These are phyloP conservation scores for Salix koriyanagi DNA, from an alignment of 345 rosid species.

Conservation along the genomic window DNA sequence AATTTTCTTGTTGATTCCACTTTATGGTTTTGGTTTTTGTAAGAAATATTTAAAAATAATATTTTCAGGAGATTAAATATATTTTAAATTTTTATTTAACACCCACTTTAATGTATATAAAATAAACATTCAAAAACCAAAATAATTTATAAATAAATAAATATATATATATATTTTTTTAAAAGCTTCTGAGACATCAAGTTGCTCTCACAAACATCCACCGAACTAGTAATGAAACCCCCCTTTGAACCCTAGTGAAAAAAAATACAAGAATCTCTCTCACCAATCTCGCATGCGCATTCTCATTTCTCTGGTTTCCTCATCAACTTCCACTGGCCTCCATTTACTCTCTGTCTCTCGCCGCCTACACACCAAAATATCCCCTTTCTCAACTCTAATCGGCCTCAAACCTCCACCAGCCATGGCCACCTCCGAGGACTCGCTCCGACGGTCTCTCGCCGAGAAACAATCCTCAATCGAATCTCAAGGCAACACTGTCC, in stretches of 20 bases:
- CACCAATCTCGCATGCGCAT: constrained; percentile 38
- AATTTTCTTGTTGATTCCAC: too few relatives aligned
- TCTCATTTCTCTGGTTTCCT: constrained; percentile 24
- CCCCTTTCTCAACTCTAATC: neutral
- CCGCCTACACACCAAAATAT: constrained; percentile 2
- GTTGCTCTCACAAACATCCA: too few relatives aligned
- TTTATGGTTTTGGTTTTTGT: too few relatives aligned
- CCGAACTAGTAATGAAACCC: too few relatives aligned
- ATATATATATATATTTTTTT: too few relatives aligned
- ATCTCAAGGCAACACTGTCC: constrained; percentile 66
- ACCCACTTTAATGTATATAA: too few relatives aligned
- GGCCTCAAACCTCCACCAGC: constrained; percentile 4
- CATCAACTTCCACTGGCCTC: constrained; percentile 27
- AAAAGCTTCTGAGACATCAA: too few relatives aligned
- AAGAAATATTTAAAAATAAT: too few relatives aligned
- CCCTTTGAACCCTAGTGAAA: neutral
- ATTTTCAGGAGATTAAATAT: too few relatives aligned
- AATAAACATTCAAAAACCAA: too few relatives aligned
- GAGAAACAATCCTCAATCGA: constrained; percentile 67
- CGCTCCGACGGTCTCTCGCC: constrained; percentile 55
- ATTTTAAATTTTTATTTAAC: too few relatives aligned
- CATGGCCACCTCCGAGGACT: constrained; percentile 64
- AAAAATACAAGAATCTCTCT: neutral
- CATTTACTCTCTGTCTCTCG: constrained; percentile 14
- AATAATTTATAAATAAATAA: too few relatives aligned